Conservation (phyloP, 2,329 filamentous ascomycete species). For the Microcyclosporella mali region DNA sequence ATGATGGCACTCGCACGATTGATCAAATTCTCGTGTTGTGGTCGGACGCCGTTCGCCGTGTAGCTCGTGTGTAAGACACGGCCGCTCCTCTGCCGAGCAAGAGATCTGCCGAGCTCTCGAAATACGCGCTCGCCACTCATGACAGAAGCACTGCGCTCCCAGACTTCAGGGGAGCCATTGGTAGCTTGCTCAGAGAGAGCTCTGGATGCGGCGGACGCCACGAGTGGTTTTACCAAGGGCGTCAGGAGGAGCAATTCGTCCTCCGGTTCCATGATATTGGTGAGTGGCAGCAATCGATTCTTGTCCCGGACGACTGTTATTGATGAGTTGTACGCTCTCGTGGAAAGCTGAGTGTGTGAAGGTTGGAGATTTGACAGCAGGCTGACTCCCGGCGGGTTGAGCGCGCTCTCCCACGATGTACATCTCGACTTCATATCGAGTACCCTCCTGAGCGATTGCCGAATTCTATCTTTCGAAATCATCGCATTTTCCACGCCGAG, state of each 20-base stretch:
- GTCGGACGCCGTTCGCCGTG: slow-evolving; percentile 83
- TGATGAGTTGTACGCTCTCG: slow-evolving; percentile 81
- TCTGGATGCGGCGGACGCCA: slow-evolving; percentile 76
- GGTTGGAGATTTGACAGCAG: slow-evolving; percentile 76
- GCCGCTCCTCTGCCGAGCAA: slow-evolving; percentile 80
- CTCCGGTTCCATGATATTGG: slow-evolving; percentile 70
- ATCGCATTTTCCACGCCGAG: slow-evolving; percentile 86
- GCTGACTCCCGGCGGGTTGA: slow-evolving; percentile 76
- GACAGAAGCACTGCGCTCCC: slow-evolving; percentile 56
- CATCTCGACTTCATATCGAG: slow-evolving; percentile 75
- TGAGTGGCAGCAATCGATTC: slow-evolving; percentile 74
- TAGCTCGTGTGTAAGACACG: slow-evolving; percentile 91
- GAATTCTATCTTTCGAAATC: slow-evolving; percentile 72
- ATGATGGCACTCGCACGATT: slow-evolving; percentile 82
- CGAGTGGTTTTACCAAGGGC: slow-evolving; percentile 84
- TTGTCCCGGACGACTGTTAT: slow-evolving; percentile 91
- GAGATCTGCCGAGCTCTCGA: slow-evolving; percentile 74
- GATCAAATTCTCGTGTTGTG: slow-evolving; percentile 89
- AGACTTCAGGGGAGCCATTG: slow-evolving; percentile 50
- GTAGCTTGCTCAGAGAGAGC: slow-evolving; percentile 57
- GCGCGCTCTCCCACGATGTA: slow-evolving; percentile 82
- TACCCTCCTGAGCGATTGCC: slow-evolving; percentile 72
- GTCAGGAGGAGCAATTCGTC: slow-evolving; percentile 88
- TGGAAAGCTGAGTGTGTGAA: slow-evolving; percentile 72
- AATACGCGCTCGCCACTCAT: slow-evolving; percentile 95